Conservation (phyloP, 768 basidiomycete species). For the Phlebiopsis flavidoalba region DNA sequence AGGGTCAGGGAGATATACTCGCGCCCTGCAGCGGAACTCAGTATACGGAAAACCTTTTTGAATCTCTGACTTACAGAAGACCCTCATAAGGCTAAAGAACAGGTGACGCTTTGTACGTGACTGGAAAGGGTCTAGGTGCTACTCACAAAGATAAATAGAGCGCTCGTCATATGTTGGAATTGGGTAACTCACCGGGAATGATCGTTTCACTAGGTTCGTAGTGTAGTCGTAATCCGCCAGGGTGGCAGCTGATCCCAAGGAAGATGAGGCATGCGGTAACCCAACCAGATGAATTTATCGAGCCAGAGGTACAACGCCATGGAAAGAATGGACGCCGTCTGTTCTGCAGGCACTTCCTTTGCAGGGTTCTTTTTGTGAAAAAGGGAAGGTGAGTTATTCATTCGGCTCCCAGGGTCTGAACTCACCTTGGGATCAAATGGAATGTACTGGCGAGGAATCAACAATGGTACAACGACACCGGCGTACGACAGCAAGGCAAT, state of each 20-base stretch:
- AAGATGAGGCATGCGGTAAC: conserved; percentile 27
- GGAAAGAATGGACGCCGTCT: conserved; percentile 38
- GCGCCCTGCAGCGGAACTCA: conserved; percentile 3
- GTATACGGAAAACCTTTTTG: neutral
- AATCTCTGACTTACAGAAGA: conserved; percentile 18
- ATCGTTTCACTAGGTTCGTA: conserved; percentile 18
- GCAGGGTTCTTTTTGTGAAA: conserved; percentile 12
- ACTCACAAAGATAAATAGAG: neutral
- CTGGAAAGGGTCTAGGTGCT: conserved; percentile 32
- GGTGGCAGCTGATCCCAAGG: conserved; percentile 31
- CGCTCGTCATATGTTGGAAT: neutral
- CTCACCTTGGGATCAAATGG: conserved; percentile 30
- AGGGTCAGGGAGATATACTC: conserved; percentile 15
- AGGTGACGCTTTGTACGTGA: conserved; percentile 29
- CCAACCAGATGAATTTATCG: conserved; percentile 28
- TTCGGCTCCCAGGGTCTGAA: neutral
- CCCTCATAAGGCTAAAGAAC: conserved; percentile 27
- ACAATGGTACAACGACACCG: conserved; percentile 32
- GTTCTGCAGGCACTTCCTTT: conserved; percentile 33
- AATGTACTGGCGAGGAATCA: conserved; percentile 33
- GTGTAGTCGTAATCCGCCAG: conserved; percentile 27
- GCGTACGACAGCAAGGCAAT: conserved; percentile 29
- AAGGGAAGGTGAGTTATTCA: neutral
- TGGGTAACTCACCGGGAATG: conserved; percentile 19
- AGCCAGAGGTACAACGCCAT: conserved; percentile 36